These are phyloP conservation scores for Colletotrichum neosansevieriae DNA, from an alignment of 2,329 filamentous ascomycete genomes.

Conservation along the genomic window DNA sequence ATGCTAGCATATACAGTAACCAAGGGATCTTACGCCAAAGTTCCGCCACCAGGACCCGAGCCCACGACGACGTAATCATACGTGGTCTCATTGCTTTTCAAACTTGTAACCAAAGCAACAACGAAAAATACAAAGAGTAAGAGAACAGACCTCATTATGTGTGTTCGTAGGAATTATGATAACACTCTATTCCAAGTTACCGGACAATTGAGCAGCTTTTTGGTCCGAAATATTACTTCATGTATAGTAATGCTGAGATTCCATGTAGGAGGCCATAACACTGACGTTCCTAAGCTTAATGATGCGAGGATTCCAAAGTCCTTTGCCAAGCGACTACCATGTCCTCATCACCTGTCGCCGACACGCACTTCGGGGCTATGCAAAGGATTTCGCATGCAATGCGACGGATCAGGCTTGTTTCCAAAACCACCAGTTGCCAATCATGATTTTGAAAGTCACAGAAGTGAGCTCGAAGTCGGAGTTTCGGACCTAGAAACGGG, in stretches of 20 bases:
- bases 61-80: slow-evolving; percentile 27
- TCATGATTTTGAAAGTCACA: too few species aligned
- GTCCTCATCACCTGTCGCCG: background rate
- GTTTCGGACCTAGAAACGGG: background rate
- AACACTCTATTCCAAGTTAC: background rate
- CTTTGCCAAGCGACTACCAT: background rate
- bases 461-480: background rate
- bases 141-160: background rate
- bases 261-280: too few species aligned
- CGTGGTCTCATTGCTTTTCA: background rate
- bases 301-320: background rate
- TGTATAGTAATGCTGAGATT: background rate
- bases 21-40: slow-evolving; percentile 2
- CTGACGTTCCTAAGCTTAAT: too few species aligned
- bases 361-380: too few species aligned
- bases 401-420: background rate
- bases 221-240: too few species aligned
- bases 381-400: too few species aligned
- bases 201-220: too few species aligned
- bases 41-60: slow-evolving; percentile 23
- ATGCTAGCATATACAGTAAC: background rate
- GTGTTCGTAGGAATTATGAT: background rate
- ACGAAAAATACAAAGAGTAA: background rate
- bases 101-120: background rate
- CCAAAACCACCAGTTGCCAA: background rate